phyloP scores from a whole-genome alignment of 805 yeast species.

The Saturnispora halmiae region DNA sequence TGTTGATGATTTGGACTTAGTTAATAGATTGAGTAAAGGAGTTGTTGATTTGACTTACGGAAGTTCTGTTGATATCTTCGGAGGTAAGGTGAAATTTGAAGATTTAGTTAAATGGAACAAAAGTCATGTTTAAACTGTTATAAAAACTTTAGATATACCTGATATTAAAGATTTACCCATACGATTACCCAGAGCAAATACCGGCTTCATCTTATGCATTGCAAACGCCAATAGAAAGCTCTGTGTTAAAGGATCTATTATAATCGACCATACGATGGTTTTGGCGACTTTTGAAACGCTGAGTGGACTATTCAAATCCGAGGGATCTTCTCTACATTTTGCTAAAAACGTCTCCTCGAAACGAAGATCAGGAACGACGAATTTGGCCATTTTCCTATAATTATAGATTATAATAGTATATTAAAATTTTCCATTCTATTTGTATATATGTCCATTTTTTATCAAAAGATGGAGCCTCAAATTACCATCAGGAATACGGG shows the following conservation, averaged over 20 bases:
- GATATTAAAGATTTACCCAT: background rate
- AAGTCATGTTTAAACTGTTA: constrained; percentile 3
- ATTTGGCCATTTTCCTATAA: background rate
- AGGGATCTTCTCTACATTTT: constrained; percentile 24
- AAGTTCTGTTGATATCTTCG: constrained; percentile 88
- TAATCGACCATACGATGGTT: constrained; percentile 9
- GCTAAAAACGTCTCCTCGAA: constrained; percentile 53
- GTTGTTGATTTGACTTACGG: constrained; percentile 91
- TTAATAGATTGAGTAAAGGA: constrained; percentile 60
- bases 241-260: constrained; percentile 1
- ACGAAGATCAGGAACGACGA: constrained; percentile 51
- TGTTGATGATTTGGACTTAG: constrained; percentile 58
- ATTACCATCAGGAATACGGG: constrained; percentile 84
- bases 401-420: background rate
- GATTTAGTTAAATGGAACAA: constrained; percentile 74
- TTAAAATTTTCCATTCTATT: background rate
- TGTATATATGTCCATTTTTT: no score
- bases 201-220: constrained; percentile 4
- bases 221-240: background rate
- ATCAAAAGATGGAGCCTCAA: constrained; percentile 49
- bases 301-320: constrained; percentile 25
- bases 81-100: constrained; percentile 75
- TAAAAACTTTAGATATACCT: no score
- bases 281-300: constrained; percentile 36
- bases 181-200: background rate